Evolutionary conservation across 2,329 filamentous ascomycete species (phyloP).

Genomic region (Arthrobotrys musiformis): DNA sequence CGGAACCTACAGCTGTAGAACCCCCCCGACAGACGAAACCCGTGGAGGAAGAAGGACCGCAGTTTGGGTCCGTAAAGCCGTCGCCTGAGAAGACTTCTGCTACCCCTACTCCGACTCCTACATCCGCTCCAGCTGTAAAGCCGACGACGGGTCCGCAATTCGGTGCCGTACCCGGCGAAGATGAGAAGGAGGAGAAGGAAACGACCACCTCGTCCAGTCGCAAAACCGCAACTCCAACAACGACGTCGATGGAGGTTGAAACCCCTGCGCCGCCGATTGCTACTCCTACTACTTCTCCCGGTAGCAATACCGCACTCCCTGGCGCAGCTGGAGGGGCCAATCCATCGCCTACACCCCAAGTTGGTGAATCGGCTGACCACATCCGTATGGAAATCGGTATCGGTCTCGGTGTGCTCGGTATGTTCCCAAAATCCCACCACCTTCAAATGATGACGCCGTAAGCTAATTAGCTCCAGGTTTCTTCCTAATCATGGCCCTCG

Average conservation of each 20-base stretch:
- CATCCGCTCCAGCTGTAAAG: background rate
- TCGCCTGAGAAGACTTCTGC: background rate
- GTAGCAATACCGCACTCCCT: slow-evolving; percentile 7
- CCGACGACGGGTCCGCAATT: slow-evolving; percentile 9
- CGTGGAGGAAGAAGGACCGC: background rate
- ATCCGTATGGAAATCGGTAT: slow-evolving; percentile 49
- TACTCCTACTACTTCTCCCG: slow-evolving; percentile 1
- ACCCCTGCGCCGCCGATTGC: background rate
- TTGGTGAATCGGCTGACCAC: slow-evolving; percentile 31
- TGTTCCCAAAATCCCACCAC: background rate
- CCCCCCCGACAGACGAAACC: background rate
- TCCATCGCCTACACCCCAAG: slow-evolving; percentile 10
- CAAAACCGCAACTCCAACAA: background rate
- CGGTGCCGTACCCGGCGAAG: slow-evolving; percentile 6
- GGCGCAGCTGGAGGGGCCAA: background rate
- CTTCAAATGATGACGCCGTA: background rate
- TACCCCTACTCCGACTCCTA: too few relatives aligned
- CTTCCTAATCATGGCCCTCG: slow-evolving; percentile 25
- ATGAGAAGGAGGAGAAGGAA: background rate
- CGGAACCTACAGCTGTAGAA: background rate
- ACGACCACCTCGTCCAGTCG: background rate
- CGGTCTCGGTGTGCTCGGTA: slow-evolving; percentile 42
- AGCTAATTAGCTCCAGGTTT: slow-evolving; percentile 17
- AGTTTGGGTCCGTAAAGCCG: slow-evolving; percentile 23
- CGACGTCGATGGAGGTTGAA: background rate